A percentile compares a stretch with the other conserved stretches of the same genome.
These are phyloP conservation scores for Aspergillus chevalieri DNA, from an alignment of 2,329 filamentous ascomycete genomes.

Conservation along the genomic window DNA sequence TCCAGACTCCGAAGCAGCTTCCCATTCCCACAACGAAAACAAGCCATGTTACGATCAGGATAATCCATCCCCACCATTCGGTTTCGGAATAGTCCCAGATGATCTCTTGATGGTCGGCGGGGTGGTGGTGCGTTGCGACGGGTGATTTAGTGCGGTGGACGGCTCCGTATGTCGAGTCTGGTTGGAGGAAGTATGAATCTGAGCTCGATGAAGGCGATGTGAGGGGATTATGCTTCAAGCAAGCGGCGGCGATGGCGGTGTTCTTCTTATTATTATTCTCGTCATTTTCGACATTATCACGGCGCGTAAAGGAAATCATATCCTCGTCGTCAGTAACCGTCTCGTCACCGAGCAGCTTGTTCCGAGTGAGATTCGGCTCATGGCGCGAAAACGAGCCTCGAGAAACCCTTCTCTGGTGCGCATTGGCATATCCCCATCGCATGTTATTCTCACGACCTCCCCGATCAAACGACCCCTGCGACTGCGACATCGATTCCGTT, in stretches of 20 bases:
- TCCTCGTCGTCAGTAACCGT: conserved; percentile 85
- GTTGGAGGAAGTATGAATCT: conserved; percentile 54
- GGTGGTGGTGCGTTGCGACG: conserved; percentile 25
- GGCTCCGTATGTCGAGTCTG: conserved; percentile 28
- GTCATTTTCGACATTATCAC: conserved; percentile 29
- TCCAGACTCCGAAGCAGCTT: conserved; percentile 90
- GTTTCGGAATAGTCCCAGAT: conserved; percentile 87
- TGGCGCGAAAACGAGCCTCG: conserved; percentile 23
- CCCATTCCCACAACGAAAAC: conserved; percentile 97
- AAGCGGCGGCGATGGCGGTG: conserved; percentile 10
- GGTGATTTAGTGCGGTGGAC: conserved; percentile 33
- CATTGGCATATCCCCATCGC: not conserved
- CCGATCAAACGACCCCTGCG: conserved; percentile 10
- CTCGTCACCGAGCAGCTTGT: conserved; percentile 54
- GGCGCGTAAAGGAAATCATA: conserved; percentile 57
- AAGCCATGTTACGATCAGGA: conserved; percentile 84
- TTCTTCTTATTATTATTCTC: conserved; percentile 1
- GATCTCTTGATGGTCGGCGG: conserved; percentile 38
- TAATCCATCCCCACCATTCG: conserved; percentile 96
- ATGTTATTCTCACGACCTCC: not conserved
- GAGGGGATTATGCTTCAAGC: conserved; percentile 14
- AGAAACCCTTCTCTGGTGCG: conserved; percentile 11
- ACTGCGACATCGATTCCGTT: not conserved
- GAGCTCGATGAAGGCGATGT: conserved; percentile 50
- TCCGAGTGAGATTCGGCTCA: conserved; percentile 42